phyloP scores from a whole-genome alignment of 1,139 yeast genomes.

The Kodamaea fungicola region DNA sequence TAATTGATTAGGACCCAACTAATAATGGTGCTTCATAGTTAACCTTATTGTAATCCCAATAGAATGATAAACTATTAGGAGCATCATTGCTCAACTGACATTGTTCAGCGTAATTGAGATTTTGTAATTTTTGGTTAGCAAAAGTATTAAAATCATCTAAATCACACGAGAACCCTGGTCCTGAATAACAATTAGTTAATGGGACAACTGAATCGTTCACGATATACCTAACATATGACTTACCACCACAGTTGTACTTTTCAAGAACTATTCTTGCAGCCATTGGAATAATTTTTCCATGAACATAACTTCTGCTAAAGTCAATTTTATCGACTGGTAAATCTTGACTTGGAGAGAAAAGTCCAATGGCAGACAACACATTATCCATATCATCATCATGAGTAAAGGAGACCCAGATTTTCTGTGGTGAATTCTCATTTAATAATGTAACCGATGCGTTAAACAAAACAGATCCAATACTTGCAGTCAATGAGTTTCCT shows the following conservation, averaged over 20 bases:
- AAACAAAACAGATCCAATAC: constrained; percentile 46
- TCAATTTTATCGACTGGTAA: constrained; percentile 22
- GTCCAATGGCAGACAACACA: constrained; percentile 23
- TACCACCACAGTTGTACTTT: constrained; percentile 20
- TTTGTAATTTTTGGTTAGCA: constrained; percentile 16
- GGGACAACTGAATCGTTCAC: constrained; percentile 30
- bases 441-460: constrained; percentile 48
- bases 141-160: constrained; percentile 20
- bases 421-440: constrained; percentile 19
- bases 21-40: constrained; percentile 23
- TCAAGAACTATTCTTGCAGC: constrained; percentile 28
- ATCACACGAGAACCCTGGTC: constrained; percentile 34
- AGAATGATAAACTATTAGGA: constrained; percentile 18
- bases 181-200: constrained; percentile 21
- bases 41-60: constrained; percentile 27
- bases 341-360: constrained; percentile 17
- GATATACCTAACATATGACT: constrained; percentile 23
- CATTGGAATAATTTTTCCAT: constrained; percentile 24
- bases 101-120: constrained; percentile 15
- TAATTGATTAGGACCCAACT: constrained; percentile 5
- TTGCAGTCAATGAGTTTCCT: constrained; percentile 39
- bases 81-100: constrained; percentile 17
- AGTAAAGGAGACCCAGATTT: constrained; percentile 24
- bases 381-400: constrained; percentile 31
- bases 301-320: constrained; percentile 24